Percentiles rank a stretch among this genome's conserved stretches.
Evolutionary conservation across 306 rosid species (phyloP).

Genomic region (Alnus glutinosa): DNA sequence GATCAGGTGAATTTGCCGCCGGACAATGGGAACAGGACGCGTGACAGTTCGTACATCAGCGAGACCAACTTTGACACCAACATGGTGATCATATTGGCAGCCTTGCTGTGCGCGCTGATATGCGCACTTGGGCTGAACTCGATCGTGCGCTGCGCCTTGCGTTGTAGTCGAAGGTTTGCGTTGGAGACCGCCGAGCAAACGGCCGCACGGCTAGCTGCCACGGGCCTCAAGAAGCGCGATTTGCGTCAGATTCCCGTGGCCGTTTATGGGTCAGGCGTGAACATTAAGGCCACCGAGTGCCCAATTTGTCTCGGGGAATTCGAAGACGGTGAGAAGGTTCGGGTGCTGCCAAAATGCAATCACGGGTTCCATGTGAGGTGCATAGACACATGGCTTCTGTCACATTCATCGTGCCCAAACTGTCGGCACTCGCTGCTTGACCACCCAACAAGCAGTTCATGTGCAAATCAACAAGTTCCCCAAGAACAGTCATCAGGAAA

Average conservation of each 20-base stretch:
- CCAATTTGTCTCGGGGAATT: conserved; percentile 83
- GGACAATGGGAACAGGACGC: conserved; percentile 37
- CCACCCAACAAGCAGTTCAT: background rate
- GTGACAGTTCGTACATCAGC: conserved; percentile 29
- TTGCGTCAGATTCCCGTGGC: conserved; percentile 65
- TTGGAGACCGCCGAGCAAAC: conserved; percentile 39
- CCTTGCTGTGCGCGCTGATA: conserved; percentile 62
- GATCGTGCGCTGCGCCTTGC: conserved; percentile 58
- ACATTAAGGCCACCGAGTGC: conserved; percentile 70
- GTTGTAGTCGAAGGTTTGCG: conserved; percentile 51
- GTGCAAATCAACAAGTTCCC: background rate
- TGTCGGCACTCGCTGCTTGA: conserved; percentile 65
- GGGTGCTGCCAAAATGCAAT: conserved; percentile 71
- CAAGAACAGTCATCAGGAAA: conserved; percentile 11
- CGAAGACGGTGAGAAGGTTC: conserved; percentile 64
- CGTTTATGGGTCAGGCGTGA: conserved; percentile 50
- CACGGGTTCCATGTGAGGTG: conserved; percentile 88
- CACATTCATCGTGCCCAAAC: conserved; percentile 88
- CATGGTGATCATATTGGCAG: conserved; percentile 81
- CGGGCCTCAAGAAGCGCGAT: conserved; percentile 58
- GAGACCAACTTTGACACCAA: conserved; percentile 68
- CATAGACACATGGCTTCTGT: conserved; percentile 75
- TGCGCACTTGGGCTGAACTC: conserved; percentile 78
- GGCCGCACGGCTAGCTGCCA: conserved; percentile 39
- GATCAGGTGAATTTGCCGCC: conserved; percentile 32